Evolutionary conservation across 2,329 filamentous ascomycete genomes (phyloP).

Genomic region (Hymenoscyphus fraxineus): DNA sequence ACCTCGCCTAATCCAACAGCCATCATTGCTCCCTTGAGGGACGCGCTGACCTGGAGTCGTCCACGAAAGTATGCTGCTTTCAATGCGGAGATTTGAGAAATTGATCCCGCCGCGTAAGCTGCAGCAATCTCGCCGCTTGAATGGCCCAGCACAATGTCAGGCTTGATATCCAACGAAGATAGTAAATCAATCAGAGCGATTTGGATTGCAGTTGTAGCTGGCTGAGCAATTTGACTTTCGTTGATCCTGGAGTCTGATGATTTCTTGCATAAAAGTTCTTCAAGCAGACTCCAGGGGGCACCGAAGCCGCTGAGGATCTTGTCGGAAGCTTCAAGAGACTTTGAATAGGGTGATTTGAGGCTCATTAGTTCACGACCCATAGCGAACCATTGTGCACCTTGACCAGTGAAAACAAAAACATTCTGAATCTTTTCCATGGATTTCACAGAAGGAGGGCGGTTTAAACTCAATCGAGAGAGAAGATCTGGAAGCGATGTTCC

Average conservation of each 20-base stretch:
- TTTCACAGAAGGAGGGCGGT: neutral
- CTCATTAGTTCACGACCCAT: conserved; percentile 15
- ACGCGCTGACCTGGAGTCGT: conserved; percentile 27
- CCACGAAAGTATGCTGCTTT: conserved; percentile 27
- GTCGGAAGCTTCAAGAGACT: conserved; percentile 1
- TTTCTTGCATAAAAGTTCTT: conserved; percentile 25
- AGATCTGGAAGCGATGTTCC: conserved; percentile 2
- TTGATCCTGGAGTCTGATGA: conserved; percentile 35
- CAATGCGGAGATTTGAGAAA: conserved; percentile 26
- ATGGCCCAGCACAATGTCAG: conserved; percentile 42
- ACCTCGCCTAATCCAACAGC: conserved; percentile 41
- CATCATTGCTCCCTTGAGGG: conserved; percentile 42
- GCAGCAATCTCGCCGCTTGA: conserved; percentile 46
- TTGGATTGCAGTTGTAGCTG: conserved; percentile 46
- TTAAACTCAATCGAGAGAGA: neutral
- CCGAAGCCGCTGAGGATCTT: conserved; percentile 2
- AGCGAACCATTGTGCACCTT: conserved; percentile 20
- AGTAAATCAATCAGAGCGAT: conserved; percentile 44
- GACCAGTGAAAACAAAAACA: conserved; percentile 19
- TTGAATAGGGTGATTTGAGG: neutral
- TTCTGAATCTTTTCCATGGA: neutral
- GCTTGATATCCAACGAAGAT: conserved; percentile 40
- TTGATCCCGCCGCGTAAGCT: conserved; percentile 26
- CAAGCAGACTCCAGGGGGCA: conserved; percentile 7
- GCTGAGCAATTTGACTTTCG: conserved; percentile 42